Evolutionary conservation across 192 early-diverging fungal species (phyloP).

Genomic region (Backusella macrospora): DNA sequence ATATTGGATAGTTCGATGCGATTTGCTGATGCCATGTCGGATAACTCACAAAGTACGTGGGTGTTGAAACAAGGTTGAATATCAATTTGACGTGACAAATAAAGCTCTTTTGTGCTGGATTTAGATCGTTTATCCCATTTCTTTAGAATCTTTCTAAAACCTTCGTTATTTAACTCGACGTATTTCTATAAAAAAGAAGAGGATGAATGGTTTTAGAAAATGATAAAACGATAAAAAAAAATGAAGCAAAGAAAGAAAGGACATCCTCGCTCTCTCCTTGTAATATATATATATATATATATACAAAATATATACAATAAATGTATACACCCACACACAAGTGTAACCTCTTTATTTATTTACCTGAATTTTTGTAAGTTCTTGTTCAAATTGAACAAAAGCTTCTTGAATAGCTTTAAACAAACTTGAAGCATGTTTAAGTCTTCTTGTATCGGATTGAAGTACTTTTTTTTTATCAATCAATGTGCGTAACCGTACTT

Average conservation of each 20-base stretch:
- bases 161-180: constrained; percentile 94
- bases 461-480: constrained; percentile 77
- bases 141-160: constrained; percentile 97
- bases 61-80: constrained; percentile 98
- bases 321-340: not conserved
- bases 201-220: not conserved
- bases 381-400: constrained; percentile 88
- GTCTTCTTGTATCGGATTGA: constrained; percentile 47
- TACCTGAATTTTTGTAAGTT: constrained; percentile 94
- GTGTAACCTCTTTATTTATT: not conserved
- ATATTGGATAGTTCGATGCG: constrained; percentile 79
- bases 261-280: not conserved
- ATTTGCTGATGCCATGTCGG: constrained; percentile 77
- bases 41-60: constrained; percentile 87
- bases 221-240: not conserved
- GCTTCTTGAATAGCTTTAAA: constrained; percentile 84
- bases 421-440: constrained; percentile 57
- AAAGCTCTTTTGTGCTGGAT: constrained; percentile 96
- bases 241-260: too few relatives aligned
- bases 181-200: constrained; percentile 69
- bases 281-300: not conserved
- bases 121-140: constrained; percentile 99
- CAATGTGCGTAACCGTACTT: constrained; percentile 83
- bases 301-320: not conserved
- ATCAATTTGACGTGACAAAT: constrained; percentile 95